Base-by-base conservation (phyloP, 2,329 filamentous ascomycete species). In the Diaporthe velutina region DNA sequence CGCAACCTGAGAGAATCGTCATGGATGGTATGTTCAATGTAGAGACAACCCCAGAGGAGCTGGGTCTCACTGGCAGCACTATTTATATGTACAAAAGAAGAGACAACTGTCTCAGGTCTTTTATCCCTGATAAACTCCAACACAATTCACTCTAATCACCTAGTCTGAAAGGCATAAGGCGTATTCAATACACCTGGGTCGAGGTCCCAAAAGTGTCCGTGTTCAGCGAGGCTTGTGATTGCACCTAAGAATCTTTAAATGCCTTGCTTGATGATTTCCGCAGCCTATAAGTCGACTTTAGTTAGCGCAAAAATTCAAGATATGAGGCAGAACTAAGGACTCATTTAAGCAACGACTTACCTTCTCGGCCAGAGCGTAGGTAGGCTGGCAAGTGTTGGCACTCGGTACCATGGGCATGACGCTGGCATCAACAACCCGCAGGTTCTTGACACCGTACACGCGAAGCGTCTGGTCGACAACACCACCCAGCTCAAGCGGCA, bases 341-440 rank as follows among this genome's bases (percentile, higher is more conserved):
- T 17, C 1, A 4, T 19, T 12, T n/a, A 40, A 19, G 25, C 10
- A 7, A 7, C 4, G 10, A 33, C 71, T 67, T 61, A 74, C 76
- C 79, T 85, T 87, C 79, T 87, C 85, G 12, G 73, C 75, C 60
- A 77, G 38, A 10, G 76, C 76, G 25, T 77, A 77, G 12, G 74
- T 68, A 30, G 78, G 73, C 57, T 78, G 77, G 35, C 77, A 77
- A 42, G 80, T 76, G 74, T 82, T 81, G 8, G 79, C 80, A 28
- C 78, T 74, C 8, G 85, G 85, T 40, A 86, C 81, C 54, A 85
- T 77, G 13, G 85, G 85, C 38, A 86, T 83, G 50, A 86, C 80
- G 40, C 83, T 83, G 8, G 83, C 82, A 74, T 87, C 85, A 4
- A 85, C 84, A 35, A 86, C 79, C 17, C 85, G 80, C 55, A 87